Evolutionary conservation across 176 grass and related monocot species (phyloP).

Genomic region (Elaeis guineensis): DNA sequence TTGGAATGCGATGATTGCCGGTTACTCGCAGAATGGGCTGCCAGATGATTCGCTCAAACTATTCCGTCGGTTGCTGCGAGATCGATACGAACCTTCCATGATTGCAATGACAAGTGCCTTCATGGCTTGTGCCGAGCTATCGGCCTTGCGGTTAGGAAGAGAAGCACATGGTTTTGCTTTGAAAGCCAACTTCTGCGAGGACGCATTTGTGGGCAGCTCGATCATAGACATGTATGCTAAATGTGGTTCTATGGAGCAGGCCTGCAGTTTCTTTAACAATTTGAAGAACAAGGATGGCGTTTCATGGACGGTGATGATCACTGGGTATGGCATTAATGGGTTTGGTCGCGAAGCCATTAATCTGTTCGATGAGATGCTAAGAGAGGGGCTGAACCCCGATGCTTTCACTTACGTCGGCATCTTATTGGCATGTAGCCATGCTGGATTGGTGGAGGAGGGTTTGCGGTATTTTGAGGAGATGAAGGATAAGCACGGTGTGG

Average conservation of each 20-base stretch:
- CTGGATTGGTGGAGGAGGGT: constrained; percentile 43
- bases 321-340: constrained; percentile 47
- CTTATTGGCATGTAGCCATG: constrained; percentile 50
- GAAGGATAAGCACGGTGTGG: constrained; percentile 24
- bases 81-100: constrained; percentile 10
- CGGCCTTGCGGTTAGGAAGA: constrained; percentile 39
- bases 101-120: constrained; percentile 40
- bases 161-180: constrained; percentile 45
- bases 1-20: constrained; percentile 55
- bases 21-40: constrained; percentile 43
- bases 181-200: constrained; percentile 19
- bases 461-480: constrained; percentile 44
- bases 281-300: constrained; percentile 31
- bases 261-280: constrained; percentile 36
- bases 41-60: constrained; percentile 29
- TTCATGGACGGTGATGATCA: constrained; percentile 55
- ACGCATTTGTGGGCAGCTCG: constrained; percentile 41
- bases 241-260: constrained; percentile 42
- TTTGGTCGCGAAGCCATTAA: constrained; percentile 32
- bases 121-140: constrained; percentile 51
- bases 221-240: constrained; percentile 65
- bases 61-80: constrained; percentile 37
- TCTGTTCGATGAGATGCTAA: constrained; percentile 33
- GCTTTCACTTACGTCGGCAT: constrained; percentile 43
- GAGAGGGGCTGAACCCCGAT: constrained; percentile 36